A percentile compares a stretch with the other conserved stretches of the same genome.
Evolutionary conservation across 2,329 filamentous ascomycete genomes (phyloP).

Genomic region (Niveomyces coronatus): DNA sequence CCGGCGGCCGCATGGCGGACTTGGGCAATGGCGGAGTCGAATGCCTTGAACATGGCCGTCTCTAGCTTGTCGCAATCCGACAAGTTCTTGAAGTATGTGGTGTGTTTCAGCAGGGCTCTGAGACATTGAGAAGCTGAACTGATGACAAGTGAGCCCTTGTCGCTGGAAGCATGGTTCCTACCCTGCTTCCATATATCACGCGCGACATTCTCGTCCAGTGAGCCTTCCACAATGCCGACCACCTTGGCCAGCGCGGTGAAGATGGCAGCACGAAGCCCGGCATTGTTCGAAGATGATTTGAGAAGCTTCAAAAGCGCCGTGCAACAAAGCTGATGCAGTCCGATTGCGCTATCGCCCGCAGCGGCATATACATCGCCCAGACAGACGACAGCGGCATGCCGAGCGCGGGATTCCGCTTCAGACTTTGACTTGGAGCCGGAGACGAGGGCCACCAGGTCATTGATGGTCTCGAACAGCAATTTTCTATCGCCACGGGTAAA

Average conservation of each 20-base stretch:
- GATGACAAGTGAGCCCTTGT: conserved; percentile 77
- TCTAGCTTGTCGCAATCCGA: conserved; percentile 87
- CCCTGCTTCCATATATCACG: conserved; percentile 91
- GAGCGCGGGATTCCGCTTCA: conserved; percentile 67
- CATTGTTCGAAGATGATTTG: conserved; percentile 69
- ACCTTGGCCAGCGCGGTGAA: conserved; percentile 70
- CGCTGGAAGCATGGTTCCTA: conserved; percentile 61
- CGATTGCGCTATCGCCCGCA: conserved; percentile 89
- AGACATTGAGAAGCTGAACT: conserved; percentile 71
- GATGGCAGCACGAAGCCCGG: conserved; percentile 69
- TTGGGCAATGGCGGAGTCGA: conserved; percentile 64
- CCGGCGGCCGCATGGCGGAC: conserved; percentile 81
- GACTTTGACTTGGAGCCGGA: conserved; percentile 61
- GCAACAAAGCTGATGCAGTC: conserved; percentile 65
- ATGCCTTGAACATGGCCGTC: conserved; percentile 70
- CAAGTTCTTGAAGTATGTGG: conserved; percentile 75
- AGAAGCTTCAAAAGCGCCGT: conserved; percentile 65
- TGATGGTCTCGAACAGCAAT: conserved; percentile 87
- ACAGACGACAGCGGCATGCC: conserved; percentile 80
- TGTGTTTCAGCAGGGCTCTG: conserved; percentile 59
- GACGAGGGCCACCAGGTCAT: conserved; percentile 68
- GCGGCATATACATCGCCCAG: conserved; percentile 81
- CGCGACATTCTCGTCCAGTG: conserved; percentile 75
- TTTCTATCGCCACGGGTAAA: conserved; percentile 82
- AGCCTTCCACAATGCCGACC: conserved; percentile 60